Conservation (phyloP, 805 yeast species). For the Lipomyces sp. region DNA sequence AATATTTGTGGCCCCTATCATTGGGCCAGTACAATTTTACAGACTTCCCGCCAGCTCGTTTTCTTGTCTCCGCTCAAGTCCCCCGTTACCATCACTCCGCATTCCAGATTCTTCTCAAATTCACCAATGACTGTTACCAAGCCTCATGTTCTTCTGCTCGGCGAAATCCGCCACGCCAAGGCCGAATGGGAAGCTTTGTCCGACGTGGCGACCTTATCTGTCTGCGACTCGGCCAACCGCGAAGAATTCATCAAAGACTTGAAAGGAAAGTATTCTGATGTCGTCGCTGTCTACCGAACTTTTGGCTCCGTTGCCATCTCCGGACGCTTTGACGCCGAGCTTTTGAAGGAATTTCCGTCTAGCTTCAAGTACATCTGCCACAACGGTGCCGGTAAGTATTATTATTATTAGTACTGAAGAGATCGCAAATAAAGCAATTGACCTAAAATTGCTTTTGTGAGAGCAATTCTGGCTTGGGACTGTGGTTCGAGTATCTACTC, state of each 20-base stretch:
- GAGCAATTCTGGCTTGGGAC: background rate
- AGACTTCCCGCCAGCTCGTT: background rate
- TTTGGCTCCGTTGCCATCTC: slow-evolving; percentile 57
- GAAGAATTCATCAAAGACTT: slow-evolving; percentile 52
- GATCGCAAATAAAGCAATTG: background rate
- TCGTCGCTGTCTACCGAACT: slow-evolving; percentile 57
- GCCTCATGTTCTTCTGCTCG: slow-evolving; percentile 70
- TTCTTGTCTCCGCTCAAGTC: background rate
- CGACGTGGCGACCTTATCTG: slow-evolving; percentile 42
- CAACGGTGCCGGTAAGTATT: slow-evolving; percentile 63
- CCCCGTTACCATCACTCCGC: background rate
- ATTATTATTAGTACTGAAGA: slow-evolving; percentile 38
- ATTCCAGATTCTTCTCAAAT: slow-evolving; percentile 8
- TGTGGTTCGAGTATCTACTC: no score
- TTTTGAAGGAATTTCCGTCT: slow-evolving; percentile 59
- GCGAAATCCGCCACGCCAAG: slow-evolving; percentile 62
- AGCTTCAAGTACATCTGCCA: slow-evolving; percentile 61
- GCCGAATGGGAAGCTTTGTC: slow-evolving; percentile 66
- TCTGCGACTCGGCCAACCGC: slow-evolving; percentile 37
- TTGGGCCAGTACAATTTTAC: background rate
- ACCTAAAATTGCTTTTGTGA: background rate
- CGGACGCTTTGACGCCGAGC: slow-evolving; percentile 69
- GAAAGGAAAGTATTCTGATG: slow-evolving; percentile 51
- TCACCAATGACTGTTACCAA: slow-evolving; percentile 41
- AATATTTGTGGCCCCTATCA: background rate